Percentiles rank a stretch among this genome's conserved stretches.
Evolutionary conservation across 2,329 filamentous ascomycete species (phyloP).

Genomic region (Talaromyces marneffei): DNA sequence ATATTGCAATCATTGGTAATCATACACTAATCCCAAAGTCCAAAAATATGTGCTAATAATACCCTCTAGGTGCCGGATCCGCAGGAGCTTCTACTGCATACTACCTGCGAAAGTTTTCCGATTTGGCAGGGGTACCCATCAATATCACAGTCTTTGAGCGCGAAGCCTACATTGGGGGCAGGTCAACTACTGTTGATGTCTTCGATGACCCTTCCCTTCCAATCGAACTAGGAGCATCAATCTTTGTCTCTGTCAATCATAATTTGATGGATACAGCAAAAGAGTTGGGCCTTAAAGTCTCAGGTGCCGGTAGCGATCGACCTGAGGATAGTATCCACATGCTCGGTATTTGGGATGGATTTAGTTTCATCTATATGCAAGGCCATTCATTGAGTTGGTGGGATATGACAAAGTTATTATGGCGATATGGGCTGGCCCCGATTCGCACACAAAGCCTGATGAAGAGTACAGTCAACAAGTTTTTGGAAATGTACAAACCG

Average conservation of each 20-base stretch:
- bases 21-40: background rate
- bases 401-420: conserved; percentile 71
- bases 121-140: conserved; percentile 52
- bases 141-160: conserved; percentile 89
- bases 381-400: conserved; percentile 65
- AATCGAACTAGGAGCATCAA: conserved; percentile 83
- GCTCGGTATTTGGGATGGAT: conserved; percentile 80
- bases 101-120: conserved; percentile 67
- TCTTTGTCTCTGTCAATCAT: conserved; percentile 79
- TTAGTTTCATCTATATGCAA: conserved; percentile 63
- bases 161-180: conserved; percentile 70
- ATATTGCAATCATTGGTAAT: conserved; percentile 34
- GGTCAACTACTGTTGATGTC: conserved; percentile 75
- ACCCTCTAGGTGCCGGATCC: conserved; percentile 70
- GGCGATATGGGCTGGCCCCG: conserved; percentile 78
- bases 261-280: conserved; percentile 71
- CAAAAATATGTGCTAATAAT: background rate
- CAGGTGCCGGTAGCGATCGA: conserved; percentile 45
- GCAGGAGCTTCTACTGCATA: conserved; percentile 84
- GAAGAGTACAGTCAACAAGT: conserved; percentile 63
- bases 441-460: conserved; percentile 68
- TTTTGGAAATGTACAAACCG: conserved; percentile 71
- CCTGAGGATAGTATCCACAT: conserved; percentile 43
- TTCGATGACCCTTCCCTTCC: conserved; percentile 62
- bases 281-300: conserved; percentile 62